phyloP scores from a whole-genome alignment of 2,329 filamentous ascomycete genomes.

The Botrytis paeoniae region DNA sequence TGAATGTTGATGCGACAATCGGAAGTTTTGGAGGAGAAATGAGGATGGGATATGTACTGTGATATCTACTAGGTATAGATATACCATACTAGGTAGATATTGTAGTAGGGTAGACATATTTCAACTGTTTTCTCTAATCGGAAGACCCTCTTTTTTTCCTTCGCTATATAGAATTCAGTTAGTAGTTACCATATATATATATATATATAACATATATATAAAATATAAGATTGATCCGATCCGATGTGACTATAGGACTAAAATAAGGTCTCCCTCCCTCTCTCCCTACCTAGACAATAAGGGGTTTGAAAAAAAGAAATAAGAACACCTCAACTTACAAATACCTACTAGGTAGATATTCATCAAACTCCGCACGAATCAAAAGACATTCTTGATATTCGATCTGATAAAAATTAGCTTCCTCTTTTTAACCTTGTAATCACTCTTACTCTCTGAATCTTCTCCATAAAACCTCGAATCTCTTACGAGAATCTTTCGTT shows the following conservation, averaged over 20 bases:
- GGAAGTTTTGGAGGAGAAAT: not conserved
- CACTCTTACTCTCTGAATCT: too few species aligned
- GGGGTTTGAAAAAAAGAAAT: not conserved
- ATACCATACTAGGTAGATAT: not conserved
- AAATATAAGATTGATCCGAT: not conserved
- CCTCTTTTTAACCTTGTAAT: too few species aligned
- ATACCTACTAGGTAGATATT: not conserved
- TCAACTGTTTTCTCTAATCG: not conserved
- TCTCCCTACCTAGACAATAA: not conserved
- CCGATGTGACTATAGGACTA: not conserved
- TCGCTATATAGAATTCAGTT: too few species aligned
- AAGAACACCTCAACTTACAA: not conserved
- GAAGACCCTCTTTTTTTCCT: not conserved
- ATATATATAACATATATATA: too few species aligned
- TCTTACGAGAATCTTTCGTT: constrained; percentile 9
- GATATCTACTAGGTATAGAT: not conserved
- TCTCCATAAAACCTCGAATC: not conserved
- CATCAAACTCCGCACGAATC: not conserved
- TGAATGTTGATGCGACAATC: not conserved
- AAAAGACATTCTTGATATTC: not conserved
- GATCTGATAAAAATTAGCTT: constrained; percentile 6
- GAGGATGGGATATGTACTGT: not conserved
- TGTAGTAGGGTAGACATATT: not conserved
- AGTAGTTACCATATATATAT: too few species aligned
- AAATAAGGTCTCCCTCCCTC: too few species aligned